Conservation (phyloP, 306 rosid genomes). For the Macrotyloma uniflorum region DNA sequence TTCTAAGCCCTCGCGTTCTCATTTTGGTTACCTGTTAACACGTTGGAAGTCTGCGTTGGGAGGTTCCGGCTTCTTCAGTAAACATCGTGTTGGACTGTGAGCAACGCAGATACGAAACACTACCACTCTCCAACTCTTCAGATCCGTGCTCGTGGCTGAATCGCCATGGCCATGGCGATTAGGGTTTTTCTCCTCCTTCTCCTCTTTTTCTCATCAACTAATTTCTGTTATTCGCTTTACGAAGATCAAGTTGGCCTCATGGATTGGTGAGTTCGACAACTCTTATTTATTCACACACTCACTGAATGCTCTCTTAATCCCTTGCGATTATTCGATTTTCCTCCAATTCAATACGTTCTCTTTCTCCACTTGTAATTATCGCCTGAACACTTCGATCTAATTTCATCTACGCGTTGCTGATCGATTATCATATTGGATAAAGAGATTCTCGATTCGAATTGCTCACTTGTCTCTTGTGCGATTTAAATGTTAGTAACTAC, state of each 20-base stretch:
- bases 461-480: conserved; percentile 4
- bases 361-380: conserved; percentile 2
- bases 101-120: not conserved
- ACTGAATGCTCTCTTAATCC: not conserved
- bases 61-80: conserved; percentile 26
- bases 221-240: conserved; percentile 59
- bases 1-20: not conserved
- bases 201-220: conserved; percentile 40
- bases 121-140: conserved; percentile 27
- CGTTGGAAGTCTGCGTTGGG: conserved; percentile 22
- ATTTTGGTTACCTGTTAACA: not conserved
- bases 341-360: conserved; percentile 1
- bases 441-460: conserved; percentile 4
- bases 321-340: conserved; percentile 3
- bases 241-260: conserved; percentile 97
- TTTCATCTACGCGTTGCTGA: not conserved
- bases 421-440: conserved; percentile 14
- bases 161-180: conserved; percentile 77
- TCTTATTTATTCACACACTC: conserved; percentile 24
- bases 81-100: not conserved
- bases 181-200: conserved; percentile 56
- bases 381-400: not conserved
- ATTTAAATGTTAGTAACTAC: conserved; percentile 1
- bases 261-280: conserved; percentile 75
- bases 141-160: conserved; percentile 55